Base-by-base conservation (phyloP, 257 asterid species). In the Lithospermum erythrorhizon region DNA sequence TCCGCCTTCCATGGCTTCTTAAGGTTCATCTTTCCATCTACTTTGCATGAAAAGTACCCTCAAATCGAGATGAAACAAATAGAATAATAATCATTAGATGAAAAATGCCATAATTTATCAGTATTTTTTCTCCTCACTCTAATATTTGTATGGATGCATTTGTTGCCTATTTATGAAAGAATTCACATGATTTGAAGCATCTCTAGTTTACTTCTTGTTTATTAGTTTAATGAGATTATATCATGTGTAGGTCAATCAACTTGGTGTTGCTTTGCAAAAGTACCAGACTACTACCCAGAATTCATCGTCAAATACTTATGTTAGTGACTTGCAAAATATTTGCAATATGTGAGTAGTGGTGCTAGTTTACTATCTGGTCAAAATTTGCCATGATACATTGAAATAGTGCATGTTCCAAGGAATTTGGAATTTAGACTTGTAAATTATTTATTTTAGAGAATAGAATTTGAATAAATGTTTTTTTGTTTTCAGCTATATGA, bases 211-310 rank as follows among this genome's bases (percentile, higher is more conserved):
- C 13, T 1, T 14, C 17, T 21, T 61, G 14, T 21, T 30, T 59
- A 23, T 15, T 62, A 9, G 53, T 54, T 59, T 35, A 62, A 22
- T 55, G 58, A 52, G 20, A 23, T 32, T 65, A 37, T 57, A 10
- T 58, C 24, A 20, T 37, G 41, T 79, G 72, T 81, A 93, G 98
- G 95, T 89, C 62, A 77, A 88, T 78, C 97, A 86, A 76, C 96
- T 93, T 53, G 96, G 95, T 10, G 81, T 87, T 64, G 98, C 94
- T 64, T 97, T 95, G 70, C 97, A 93, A 48, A 89, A 93, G 65
- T 93, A 86, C 72, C 97, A 89, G 79, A 85, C 94, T 72, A 85
- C 94, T 30, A 76, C 96, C 17, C 98, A 86, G 70, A 86, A 80
- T 65, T 70, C 89, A 6, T 70, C 97, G 25, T 61, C 96, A 13